Conservation (phyloP, 768 basidiomycete species). For the Phylloporus sp. region DNA sequence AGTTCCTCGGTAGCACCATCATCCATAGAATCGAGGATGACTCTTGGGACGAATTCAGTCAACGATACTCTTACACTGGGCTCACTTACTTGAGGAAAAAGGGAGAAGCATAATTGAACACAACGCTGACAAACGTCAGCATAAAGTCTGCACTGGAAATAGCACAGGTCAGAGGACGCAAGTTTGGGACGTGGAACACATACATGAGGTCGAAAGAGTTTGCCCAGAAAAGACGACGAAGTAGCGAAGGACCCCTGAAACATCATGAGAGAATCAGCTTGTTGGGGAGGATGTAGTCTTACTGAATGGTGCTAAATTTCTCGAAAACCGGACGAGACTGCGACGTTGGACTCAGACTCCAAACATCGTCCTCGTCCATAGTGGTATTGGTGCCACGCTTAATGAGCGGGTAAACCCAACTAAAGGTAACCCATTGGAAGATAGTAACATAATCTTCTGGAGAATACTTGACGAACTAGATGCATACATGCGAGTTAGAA, state of each 20-base stretch:
- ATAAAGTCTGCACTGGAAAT: slow-evolving; percentile 53
- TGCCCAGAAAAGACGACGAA: slow-evolving; percentile 41
- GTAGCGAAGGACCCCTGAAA: slow-evolving; percentile 30
- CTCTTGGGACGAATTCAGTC: slow-evolving; percentile 29
- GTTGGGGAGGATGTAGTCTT: not conserved
- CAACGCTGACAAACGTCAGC: slow-evolving; percentile 64
- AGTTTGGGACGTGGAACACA: not conserved
- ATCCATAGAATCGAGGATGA: slow-evolving; percentile 58
- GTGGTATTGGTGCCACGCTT: slow-evolving; percentile 46
- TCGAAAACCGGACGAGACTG: slow-evolving; percentile 63
- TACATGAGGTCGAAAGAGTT: slow-evolving; percentile 46
- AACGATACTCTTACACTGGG: not conserved
- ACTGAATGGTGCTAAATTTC: slow-evolving; percentile 37
- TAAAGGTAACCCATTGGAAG: slow-evolving; percentile 68
- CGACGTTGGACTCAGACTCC: slow-evolving; percentile 63
- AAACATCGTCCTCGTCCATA: slow-evolving; percentile 68
- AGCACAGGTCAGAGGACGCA: not conserved
- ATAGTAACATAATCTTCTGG: slow-evolving; percentile 77
- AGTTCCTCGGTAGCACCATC: slow-evolving; percentile 42
- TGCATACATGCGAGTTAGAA: not conserved
- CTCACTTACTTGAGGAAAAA: slow-evolving; percentile 72
- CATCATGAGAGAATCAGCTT: not conserved
- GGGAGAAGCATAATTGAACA: slow-evolving; percentile 77
- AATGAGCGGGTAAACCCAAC: slow-evolving; percentile 68
- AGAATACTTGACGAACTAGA: slow-evolving; percentile 26